phyloP scores from a whole-genome alignment of 345 rosid species.

The Syzygium oleosum region DNA sequence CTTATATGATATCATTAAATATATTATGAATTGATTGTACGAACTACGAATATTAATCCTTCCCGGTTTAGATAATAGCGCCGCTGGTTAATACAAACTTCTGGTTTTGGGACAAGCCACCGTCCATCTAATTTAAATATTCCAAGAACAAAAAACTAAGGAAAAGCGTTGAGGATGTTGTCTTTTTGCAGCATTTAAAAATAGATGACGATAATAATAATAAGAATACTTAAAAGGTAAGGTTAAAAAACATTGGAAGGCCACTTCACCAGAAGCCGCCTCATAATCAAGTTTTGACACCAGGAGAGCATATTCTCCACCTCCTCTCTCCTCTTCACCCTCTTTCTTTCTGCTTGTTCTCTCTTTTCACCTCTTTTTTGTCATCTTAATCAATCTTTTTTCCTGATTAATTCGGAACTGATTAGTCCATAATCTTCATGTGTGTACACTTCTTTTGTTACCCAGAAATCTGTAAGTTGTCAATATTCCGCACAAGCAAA shows the following conservation, averaged over 20 bases:
- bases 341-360: neutral
- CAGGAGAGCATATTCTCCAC: neutral
- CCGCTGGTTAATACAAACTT: neutral
- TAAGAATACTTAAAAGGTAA: neutral
- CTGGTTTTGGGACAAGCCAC: conserved; percentile 8
- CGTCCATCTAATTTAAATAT: neutral
- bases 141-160: neutral
- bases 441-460: neutral
- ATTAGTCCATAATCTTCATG: neutral
- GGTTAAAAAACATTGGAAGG: neutral
- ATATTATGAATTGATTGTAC: neutral
- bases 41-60: neutral
- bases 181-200: neutral
- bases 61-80: neutral
- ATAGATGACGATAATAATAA: neutral
- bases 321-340: neutral
- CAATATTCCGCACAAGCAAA: neutral
- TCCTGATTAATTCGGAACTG: neutral
- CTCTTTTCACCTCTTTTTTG: neutral
- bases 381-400: neutral
- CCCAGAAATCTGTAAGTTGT: neutral
- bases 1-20: neutral
- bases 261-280: neutral
- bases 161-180: neutral
- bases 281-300: neutral